phyloP scores from a whole-genome alignment of 257 asterid species.

The Plantago elongata region DNA sequence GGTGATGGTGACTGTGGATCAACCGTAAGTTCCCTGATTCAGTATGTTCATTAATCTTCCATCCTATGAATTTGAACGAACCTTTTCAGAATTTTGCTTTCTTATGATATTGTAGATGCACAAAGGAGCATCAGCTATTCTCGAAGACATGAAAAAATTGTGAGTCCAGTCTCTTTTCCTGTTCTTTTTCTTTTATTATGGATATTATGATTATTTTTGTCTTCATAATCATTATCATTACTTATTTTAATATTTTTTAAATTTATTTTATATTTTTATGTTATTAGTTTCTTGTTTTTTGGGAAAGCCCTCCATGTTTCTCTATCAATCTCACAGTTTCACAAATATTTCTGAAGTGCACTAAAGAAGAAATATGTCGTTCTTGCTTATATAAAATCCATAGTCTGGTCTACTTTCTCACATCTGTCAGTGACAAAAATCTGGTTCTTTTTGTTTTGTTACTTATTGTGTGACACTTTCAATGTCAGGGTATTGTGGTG shows the following conservation, averaged over 20 bases:
- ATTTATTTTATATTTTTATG: too few relatives aligned
- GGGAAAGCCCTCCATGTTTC: too few relatives aligned
- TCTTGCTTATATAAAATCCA: too few relatives aligned
- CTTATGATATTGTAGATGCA: conserved; percentile 55
- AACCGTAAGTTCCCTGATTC: conserved; percentile 54
- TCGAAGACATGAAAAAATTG: conserved; percentile 82
- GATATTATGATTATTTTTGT: too few relatives aligned
- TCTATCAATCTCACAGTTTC: too few relatives aligned
- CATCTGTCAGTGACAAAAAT: too few relatives aligned
- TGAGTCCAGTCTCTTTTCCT: conserved; percentile 30
- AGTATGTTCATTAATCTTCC: conserved; percentile 5
- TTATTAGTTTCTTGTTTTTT: too few relatives aligned
- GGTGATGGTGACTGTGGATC: conserved; percentile 99
- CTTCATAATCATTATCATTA: too few relatives aligned
- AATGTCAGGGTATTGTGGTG: background rate
- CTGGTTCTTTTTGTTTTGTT: background rate
- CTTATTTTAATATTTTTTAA: too few relatives aligned
- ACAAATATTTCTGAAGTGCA: too few relatives aligned
- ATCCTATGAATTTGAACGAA: conserved; percentile 16
- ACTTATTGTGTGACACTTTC: background rate
- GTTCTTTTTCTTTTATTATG: background rate
- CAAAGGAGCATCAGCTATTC: conserved; percentile 85
- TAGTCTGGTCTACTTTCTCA: too few relatives aligned
- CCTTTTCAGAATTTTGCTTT: conserved; percentile 15
- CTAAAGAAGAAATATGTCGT: too few relatives aligned